Base-by-base conservation (phyloP, 2,329 filamentous ascomycete species). In the Alternaria gaisen region DNA sequence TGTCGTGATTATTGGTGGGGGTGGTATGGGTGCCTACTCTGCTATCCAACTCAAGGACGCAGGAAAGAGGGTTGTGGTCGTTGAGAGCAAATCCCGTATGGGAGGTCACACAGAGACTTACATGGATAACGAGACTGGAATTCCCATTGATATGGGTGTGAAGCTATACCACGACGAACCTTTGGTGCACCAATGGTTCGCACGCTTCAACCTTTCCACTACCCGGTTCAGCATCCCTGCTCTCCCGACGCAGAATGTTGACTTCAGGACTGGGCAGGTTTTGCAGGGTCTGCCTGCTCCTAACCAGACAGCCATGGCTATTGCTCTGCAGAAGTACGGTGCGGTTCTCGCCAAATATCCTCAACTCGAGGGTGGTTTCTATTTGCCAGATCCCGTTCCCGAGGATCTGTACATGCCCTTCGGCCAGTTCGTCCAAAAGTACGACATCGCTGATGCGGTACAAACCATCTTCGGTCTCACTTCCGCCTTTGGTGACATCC, bases 51-150 rank as follows among this genome's bases (percentile, higher is more conserved):
- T 84, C 10, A 68, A 75, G 14, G 73, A 83, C 36, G 52, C 67
- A 46, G 75, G 75, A 41, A 74, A 79, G 28, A 77, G 58, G 5
- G 72, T 83, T 14, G 71, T 77, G 2, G 63, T 84, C 1, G 65
- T 83, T 28, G 82, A 84, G 62, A 73, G 69, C 41, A 65, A 80
- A 46, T 59, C 53, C 18, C 58, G 51, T 18, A 65, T 85, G 64
- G 84, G 84, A 20, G 84, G 84, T 3, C 83, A 85, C 60, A 81
- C 82, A 9, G 73, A 83, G 34, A 84, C 82, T 11, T 85, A 82
- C 65, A 76, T 69, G 8, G 82, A 81, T 51, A 70, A 74, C 4
- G 32, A 48, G 1, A 78, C 76, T 7, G 70, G 71, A 4, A 32
- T 50, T 1, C 69, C 70, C 2, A 60, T 78, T 48, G 77, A 83